phyloP scores from a whole-genome alignment of 2,329 filamentous ascomycete species.

The Hymenoscyphus infarciens region DNA sequence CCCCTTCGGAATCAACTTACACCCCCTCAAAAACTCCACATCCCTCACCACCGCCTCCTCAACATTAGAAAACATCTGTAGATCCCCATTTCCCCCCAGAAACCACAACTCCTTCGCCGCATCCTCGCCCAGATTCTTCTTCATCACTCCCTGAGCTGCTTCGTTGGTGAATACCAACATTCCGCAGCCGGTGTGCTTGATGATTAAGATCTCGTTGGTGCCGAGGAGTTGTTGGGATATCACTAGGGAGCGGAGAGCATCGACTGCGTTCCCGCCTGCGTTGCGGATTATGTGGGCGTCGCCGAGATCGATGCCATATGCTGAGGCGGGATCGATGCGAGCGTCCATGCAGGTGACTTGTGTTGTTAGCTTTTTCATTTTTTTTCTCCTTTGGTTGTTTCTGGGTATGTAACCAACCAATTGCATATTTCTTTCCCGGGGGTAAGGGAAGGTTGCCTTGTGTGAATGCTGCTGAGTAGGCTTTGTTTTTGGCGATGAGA shows the following conservation, averaged over 20 bases:
- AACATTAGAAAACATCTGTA: constrained; percentile 52
- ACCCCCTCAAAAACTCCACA: constrained; percentile 57
- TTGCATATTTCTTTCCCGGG: constrained; percentile 64
- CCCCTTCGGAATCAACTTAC: constrained; percentile 54
- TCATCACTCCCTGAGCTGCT: constrained; percentile 52
- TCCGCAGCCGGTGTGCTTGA: constrained; percentile 58
- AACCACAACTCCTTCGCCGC: constrained; percentile 38
- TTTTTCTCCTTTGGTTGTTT: not conserved
- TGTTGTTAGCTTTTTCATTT: not conserved
- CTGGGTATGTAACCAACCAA: constrained; percentile 44
- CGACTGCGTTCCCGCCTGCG: constrained; percentile 62
- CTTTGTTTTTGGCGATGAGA: constrained; percentile 53
- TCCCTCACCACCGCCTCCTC: constrained; percentile 64
- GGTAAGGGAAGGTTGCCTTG: constrained; percentile 65
- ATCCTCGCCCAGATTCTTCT: constrained; percentile 50
- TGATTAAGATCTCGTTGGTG: constrained; percentile 66
- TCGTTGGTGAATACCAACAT: constrained; percentile 67
- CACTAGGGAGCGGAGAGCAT: constrained; percentile 70
- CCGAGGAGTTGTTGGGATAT: constrained; percentile 78
- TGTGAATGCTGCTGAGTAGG: constrained; percentile 57
- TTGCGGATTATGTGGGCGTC: constrained; percentile 74
- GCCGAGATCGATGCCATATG: constrained; percentile 69
- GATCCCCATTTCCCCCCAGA: constrained; percentile 22
- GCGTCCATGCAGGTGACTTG: constrained; percentile 80
- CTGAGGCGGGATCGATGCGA: constrained; percentile 62